A percentile compares a stretch with the other conserved stretches of the same genome.
Evolutionary conservation across 805 yeast species (phyloP).

Genomic region (Phaffomyces opuntiae): DNA sequence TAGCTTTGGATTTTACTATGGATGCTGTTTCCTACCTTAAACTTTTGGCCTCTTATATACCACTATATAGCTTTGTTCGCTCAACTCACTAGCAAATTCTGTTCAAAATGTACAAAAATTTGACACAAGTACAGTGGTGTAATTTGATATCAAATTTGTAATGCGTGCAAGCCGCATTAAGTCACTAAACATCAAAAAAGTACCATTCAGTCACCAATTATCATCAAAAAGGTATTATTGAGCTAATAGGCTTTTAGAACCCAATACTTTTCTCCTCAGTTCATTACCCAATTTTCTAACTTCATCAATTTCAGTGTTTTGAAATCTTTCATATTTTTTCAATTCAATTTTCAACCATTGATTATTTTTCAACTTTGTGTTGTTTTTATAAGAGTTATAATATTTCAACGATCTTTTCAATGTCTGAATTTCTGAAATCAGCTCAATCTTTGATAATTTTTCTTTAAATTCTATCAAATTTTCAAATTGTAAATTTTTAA

Average conservation of each 20-base stretch:
- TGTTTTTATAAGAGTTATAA: neutral
- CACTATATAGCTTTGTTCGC: too few relatives aligned
- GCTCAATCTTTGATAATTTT: slow-evolving; percentile 26
- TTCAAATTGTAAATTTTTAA: slow-evolving; percentile 26
- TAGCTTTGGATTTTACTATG: too few relatives aligned
- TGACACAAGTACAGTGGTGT: too few relatives aligned
- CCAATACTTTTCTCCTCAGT: slow-evolving; percentile 8
- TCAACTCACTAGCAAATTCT: too few relatives aligned
- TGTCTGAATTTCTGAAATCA: slow-evolving; percentile 38
- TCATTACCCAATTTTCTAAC: slow-evolving; percentile 16
- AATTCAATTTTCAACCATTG: slow-evolving; percentile 11
- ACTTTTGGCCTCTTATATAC: too few relatives aligned
- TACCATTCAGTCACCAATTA: too few relatives aligned
- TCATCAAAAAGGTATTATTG: neutral
- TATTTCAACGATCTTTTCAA: slow-evolving; percentile 27
- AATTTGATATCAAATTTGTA: too few relatives aligned
- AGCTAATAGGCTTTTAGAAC: neutral
- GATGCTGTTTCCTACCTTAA: too few relatives aligned
- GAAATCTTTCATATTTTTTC: slow-evolving; percentile 4
- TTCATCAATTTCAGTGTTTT: slow-evolving; percentile 9
- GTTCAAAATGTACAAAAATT: too few relatives aligned
- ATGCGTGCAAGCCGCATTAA: too few relatives aligned
- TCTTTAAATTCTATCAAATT: slow-evolving; percentile 29
- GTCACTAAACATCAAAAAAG: too few relatives aligned
- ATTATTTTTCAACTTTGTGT: neutral